Evolutionary conservation across 1,284 basidiomycete genomes (phyloP).

Genomic region (Malassezia globosa): DNA sequence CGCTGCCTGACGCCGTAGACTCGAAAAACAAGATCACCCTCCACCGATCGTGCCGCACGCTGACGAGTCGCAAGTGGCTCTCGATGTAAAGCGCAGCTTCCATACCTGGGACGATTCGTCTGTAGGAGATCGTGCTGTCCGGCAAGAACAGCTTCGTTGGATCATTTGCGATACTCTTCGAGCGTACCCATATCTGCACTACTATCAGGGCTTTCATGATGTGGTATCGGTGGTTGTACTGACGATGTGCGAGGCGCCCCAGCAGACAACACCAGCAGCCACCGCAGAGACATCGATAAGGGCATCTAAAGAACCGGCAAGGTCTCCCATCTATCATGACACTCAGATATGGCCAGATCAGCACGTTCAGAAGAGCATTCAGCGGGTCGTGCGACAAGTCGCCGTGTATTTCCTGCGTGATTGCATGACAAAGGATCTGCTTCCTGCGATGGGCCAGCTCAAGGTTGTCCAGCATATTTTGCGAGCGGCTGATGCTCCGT

Average conservation of each 20-base stretch:
- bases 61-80: slow-evolving; percentile 37
- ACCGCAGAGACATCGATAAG: too few species aligned
- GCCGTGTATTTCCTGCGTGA: slow-evolving; percentile 73
- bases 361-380: slow-evolving; percentile 2
- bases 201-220: slow-evolving; percentile 83
- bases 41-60: slow-evolving; percentile 10
- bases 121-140: background rate
- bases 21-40: too few species aligned
- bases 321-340: background rate
- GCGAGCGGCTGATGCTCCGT: slow-evolving; percentile 60
- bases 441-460: slow-evolving; percentile 71
- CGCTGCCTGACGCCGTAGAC: too few species aligned
- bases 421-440: slow-evolving; percentile 72
- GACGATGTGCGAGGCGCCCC: slow-evolving; percentile 52
- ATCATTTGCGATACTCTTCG: slow-evolving; percentile 59
- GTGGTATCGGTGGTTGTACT: slow-evolving; percentile 75
- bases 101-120: slow-evolving; percentile 7
- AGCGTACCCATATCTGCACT: slow-evolving; percentile 60
- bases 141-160: slow-evolving; percentile 16
- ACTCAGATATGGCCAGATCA: background rate
- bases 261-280: too few species aligned
- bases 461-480: slow-evolving; percentile 62
- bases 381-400: slow-evolving; percentile 52
- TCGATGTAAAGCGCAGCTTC: slow-evolving; percentile 43
- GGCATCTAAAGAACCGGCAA: slow-evolving; percentile 7